Conservation (phyloP, 306 rosid species). For the Corylus avellana region DNA sequence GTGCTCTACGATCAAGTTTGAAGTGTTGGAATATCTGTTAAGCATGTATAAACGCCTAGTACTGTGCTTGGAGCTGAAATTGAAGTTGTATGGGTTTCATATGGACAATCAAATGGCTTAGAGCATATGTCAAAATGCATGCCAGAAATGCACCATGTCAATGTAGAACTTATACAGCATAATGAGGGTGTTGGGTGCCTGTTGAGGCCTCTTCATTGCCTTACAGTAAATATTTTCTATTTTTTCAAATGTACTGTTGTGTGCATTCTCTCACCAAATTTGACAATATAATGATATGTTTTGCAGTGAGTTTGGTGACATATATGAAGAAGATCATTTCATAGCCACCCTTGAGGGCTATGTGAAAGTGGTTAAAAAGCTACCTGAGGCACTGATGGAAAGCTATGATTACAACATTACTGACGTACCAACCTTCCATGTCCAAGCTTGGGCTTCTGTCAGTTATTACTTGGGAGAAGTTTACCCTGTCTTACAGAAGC, state of each 20-base stretch:
- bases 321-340: constrained; percentile 88
- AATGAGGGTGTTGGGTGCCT: background rate
- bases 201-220: background rate
- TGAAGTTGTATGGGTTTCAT: background rate
- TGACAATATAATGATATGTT: constrained; percentile 25
- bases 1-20: background rate
- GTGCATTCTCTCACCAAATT: constrained; percentile 3
- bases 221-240: background rate
- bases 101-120: background rate
- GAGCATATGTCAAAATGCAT: background rate
- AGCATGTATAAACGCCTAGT: background rate
- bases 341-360: constrained; percentile 76
- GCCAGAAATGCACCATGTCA: background rate
- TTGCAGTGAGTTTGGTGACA: constrained; percentile 76
- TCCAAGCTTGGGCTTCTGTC: constrained; percentile 88
- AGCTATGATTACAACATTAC: constrained; percentile 63
- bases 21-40: background rate
- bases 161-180: background rate
- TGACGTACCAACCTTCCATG: constrained; percentile 67
- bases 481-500: constrained; percentile 70
- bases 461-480: constrained; percentile 77
- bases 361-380: constrained; percentile 88
- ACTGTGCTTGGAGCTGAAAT: background rate
- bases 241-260: constrained; percentile 16
- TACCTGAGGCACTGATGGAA: constrained; percentile 69